Conservation (phyloP, 139 green algal genomes). For the Chlorokybus atmophyticus region DNA sequence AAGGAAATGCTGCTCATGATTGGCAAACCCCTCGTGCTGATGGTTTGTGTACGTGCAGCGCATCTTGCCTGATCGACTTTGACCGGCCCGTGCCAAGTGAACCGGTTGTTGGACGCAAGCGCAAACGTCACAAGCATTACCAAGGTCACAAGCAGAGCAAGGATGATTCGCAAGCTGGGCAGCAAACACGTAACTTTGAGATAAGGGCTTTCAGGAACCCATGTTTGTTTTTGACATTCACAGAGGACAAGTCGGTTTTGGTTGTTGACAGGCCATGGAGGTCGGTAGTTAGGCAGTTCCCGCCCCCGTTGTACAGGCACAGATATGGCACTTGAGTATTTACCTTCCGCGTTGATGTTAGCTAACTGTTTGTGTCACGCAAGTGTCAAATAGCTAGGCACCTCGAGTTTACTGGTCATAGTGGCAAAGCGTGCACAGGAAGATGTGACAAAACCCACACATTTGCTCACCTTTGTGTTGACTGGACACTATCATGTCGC, state of each 20-base stretch:
- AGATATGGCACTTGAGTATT: slow-evolving; percentile 21
- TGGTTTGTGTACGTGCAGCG: not conserved
- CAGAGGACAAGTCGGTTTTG: slow-evolving; percentile 8
- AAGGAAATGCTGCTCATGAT: too few relatives aligned
- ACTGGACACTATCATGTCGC: too few relatives aligned
- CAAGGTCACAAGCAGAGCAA: slow-evolving; percentile 2
- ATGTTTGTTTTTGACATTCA: slow-evolving; percentile 18
- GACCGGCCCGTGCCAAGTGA: not conserved
- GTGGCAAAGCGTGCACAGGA: too few relatives aligned
- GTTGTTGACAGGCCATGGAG: slow-evolving; percentile 19
- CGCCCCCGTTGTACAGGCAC: slow-evolving; percentile 16
- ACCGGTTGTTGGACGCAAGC: not conserved
- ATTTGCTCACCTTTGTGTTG: too few relatives aligned
- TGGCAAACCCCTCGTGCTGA: not conserved
- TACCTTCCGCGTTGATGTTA: too few relatives aligned
- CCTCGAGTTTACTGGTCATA: too few relatives aligned
- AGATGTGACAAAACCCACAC: too few relatives aligned
- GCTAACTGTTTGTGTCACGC: too few relatives aligned
- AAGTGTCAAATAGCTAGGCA: too few relatives aligned
- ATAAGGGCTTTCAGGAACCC: slow-evolving; percentile 7
- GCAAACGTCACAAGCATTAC: slow-evolving; percentile 6
- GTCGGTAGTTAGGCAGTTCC: slow-evolving; percentile 13
- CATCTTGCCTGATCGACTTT: not conserved
- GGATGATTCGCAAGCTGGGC: not conserved
- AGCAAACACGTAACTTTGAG: slow-evolving; percentile 2